These are phyloP conservation scores for Phytophthora tentaculata DNA, from an alignment of 352 stramenopile genomes.

Conservation along the genomic window DNA sequence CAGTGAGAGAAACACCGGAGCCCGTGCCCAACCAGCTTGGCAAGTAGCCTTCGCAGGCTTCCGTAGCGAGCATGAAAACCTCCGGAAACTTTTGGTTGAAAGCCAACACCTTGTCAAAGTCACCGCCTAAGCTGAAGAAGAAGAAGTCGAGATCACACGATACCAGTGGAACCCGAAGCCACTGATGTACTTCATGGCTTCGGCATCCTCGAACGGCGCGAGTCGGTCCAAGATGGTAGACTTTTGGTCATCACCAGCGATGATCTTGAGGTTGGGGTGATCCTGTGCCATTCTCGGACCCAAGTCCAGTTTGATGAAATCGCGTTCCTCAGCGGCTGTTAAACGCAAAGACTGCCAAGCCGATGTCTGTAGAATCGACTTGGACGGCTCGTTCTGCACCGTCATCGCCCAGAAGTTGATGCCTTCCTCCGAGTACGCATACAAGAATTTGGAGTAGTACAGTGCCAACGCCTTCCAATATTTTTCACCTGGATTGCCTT, in stretches of 20 bases:
- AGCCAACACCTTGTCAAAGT: conserved; percentile 50
- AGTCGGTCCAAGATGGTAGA: conserved; percentile 52
- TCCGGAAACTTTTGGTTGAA: conserved; percentile 64
- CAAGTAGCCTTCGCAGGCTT: conserved; percentile 74
- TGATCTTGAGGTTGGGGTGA: conserved; percentile 84
- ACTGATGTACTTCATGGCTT: conserved; percentile 71
- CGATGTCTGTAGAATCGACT: conserved; percentile 40
- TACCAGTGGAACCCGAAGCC: conserved; percentile 90
- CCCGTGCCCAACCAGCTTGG: conserved; percentile 54
- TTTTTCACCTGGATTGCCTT: conserved; percentile 56
- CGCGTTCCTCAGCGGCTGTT: conserved; percentile 43
- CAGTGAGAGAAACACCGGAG: conserved; percentile 42
- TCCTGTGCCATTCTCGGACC: conserved; percentile 66
- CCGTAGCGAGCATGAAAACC: conserved; percentile 82
- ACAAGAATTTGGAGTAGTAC: conserved; percentile 91
- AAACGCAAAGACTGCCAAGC: conserved; percentile 70
- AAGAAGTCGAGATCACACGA: conserved; percentile 64
- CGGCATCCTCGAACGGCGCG: conserved; percentile 47
- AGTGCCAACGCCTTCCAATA: conserved; percentile 82
- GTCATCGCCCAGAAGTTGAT: conserved; percentile 71
- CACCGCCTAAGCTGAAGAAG: conserved; percentile 34
- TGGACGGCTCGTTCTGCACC: conserved; percentile 82
- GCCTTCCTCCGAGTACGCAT: conserved; percentile 77
- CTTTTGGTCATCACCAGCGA: conserved; percentile 89
- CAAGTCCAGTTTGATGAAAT: conserved; percentile 84